Base-by-base conservation (phyloP, 768 basidiomycete species). In the Pulveroboletus ravenelii region DNA sequence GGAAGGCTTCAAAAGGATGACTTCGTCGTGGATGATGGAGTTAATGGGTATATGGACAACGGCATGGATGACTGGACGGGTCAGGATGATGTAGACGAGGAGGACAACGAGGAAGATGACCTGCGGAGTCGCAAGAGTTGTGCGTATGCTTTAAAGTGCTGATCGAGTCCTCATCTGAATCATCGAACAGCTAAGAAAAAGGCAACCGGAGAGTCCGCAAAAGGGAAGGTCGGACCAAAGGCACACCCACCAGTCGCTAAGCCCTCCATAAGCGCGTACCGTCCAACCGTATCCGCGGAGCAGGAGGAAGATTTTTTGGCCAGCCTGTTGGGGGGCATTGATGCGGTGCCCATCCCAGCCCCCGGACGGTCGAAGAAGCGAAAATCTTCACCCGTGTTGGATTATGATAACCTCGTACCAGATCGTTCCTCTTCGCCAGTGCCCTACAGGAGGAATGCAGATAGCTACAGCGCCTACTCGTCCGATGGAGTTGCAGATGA, bases 11-110 rank as follows among this genome's bases (percentile, higher is more conserved):
- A 89, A 52, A 74, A 75, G 57, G 93, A 97, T 56, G 96, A 99
- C 66, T 99, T 99, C 54, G 90, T 98, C 17, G 85, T 88, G 34
- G 96, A 98, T 62, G 96, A 98, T 71, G 93, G 93, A 25, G 79
- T 87, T 0, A 79, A 75, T 13, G 96, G 92, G 6, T 98, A 99
- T 61, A 84, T 87, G 66, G 96, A 99, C 72, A 91, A 96, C 63
- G 96, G 96, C 5, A 85, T 93, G 84, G 96, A 98, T 51, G 93
- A 95, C 62, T 97, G 91, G 86, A 80, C 78, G 30, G 78, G 77
- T 25, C 79, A 73, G 9, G 74, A 77, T 27, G 74, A 78, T 41
- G 76, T 78, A 7, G 79, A 84, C 13, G 73, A 72, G 9, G 82
- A 81, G 46, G 79, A 79, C 37, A 83, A 82, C 7, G 72, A 68